Evolutionary conservation across 805 yeast species (phyloP).

Genomic region (Spathaspora passalidarum): DNA sequence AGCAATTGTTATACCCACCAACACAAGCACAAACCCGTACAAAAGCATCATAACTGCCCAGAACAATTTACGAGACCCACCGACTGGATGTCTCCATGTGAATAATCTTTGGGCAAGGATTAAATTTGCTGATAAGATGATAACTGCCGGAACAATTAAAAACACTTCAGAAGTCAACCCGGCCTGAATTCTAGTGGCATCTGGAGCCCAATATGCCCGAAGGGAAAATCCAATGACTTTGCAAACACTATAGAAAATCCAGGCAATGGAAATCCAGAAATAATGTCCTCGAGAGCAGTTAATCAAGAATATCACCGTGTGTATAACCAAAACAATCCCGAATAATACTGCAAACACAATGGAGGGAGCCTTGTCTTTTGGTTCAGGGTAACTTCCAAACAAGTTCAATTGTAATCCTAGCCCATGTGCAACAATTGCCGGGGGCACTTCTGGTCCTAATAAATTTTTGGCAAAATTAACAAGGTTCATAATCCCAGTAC

Average conservation of each 20-base stretch:
- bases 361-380: conserved; percentile 55
- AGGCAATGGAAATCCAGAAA: conserved; percentile 52
- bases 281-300: conserved; percentile 56
- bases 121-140: conserved; percentile 56
- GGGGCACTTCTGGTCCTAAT: conserved; percentile 39
- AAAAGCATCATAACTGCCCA: conserved; percentile 47
- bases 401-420: conserved; percentile 43
- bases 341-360: conserved; percentile 54
- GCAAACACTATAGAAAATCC: conserved; percentile 48
- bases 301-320: conserved; percentile 44
- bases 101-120: conserved; percentile 69
- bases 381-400: conserved; percentile 63
- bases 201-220: conserved; percentile 56
- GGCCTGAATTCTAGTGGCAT: conserved; percentile 38
- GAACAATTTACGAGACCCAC: conserved; percentile 52
- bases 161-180: conserved; percentile 61
- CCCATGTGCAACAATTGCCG: conserved; percentile 31
- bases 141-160: conserved; percentile 51
- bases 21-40: conserved; percentile 51
- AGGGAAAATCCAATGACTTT: conserved; percentile 58
- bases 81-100: conserved; percentile 74
- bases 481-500: conserved; percentile 24
- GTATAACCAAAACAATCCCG: conserved; percentile 42
- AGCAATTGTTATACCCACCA: conserved; percentile 61
- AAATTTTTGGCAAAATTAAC: conserved; percentile 23